These are phyloP conservation scores for Neurospora cerealis DNA, from an alignment of 495 filamentous ascomycete species.

Conservation along the genomic window DNA sequence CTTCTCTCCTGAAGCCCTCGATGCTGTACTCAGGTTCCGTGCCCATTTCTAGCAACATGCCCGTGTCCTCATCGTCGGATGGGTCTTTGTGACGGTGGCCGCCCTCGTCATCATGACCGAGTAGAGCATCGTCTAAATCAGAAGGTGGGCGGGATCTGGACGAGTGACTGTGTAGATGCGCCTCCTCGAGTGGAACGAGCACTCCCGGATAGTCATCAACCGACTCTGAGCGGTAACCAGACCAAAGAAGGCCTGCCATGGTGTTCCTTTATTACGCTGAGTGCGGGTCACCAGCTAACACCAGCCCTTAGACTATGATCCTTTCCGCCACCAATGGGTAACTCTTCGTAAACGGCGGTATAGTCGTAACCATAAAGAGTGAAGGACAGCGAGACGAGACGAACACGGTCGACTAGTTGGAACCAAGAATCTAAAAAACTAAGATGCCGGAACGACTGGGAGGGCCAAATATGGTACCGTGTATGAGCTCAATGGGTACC, in stretches of 20 bases:
- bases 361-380: not conserved
- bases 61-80: constrained; percentile 26
- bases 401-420: not conserved
- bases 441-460: not conserved
- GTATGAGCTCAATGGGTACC: not conserved
- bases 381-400: not conserved
- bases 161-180: constrained; percentile 37
- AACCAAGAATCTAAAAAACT: not conserved
- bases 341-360: not conserved
- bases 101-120: constrained; percentile 10
- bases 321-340: not conserved
- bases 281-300: not conserved
- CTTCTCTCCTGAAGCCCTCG: constrained; percentile 37
- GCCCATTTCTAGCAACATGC: constrained; percentile 28
- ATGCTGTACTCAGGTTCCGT: constrained; percentile 38
- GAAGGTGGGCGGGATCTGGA: constrained; percentile 22
- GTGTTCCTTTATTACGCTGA: not conserved
- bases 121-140: constrained; percentile 22
- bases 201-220: constrained; percentile 34
- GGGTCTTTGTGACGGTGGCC: constrained; percentile 19
- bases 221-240: constrained; percentile 23
- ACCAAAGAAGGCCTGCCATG: constrained; percentile 1
- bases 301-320: not conserved
- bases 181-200: constrained; percentile 37
- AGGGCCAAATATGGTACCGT: not conserved